Percentiles rank a stretch among this genome's conserved stretches.
Evolutionary conservation across 495 filamentous ascomycete genomes (phyloP).

Genomic region (Trichocladium antarcticum): DNA sequence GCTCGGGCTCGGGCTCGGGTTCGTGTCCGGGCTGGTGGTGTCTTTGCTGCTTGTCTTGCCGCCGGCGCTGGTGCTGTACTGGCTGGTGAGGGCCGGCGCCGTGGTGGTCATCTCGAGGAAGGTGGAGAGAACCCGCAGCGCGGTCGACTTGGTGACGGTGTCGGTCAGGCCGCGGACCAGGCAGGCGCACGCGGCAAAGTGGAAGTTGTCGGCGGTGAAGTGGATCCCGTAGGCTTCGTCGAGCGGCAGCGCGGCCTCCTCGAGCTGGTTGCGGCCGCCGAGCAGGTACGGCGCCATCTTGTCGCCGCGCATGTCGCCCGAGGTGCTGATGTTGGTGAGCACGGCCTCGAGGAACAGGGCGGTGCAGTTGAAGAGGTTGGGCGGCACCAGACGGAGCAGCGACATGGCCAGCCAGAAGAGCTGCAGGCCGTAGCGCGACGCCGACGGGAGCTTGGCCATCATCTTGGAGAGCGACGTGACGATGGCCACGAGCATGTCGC

Average conservation of each 20-base stretch:
- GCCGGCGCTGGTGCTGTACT: not conserved
- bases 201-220: conserved; percentile 52
- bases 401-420: conserved; percentile 59
- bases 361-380: conserved; percentile 50
- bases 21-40: not conserved
- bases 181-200: conserved; percentile 50
- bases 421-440: conserved; percentile 54
- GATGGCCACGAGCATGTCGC: conserved; percentile 56
- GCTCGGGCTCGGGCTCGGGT: no score
- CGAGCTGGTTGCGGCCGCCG: conserved; percentile 44
- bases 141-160: conserved; percentile 43
- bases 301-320: conserved; percentile 45
- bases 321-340: conserved; percentile 46
- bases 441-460: conserved; percentile 53
- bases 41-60: not conserved
- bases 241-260: conserved; percentile 45
- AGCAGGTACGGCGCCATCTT: conserved; percentile 46
- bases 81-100: conserved; percentile 10
- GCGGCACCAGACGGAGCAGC: conserved; percentile 48
- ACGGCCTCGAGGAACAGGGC: conserved; percentile 52
- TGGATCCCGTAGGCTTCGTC: conserved; percentile 52
- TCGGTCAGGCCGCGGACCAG: conserved; percentile 51
- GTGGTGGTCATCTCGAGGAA: conserved; percentile 48
- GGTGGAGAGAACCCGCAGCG: conserved; percentile 45
- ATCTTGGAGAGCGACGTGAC: conserved; percentile 55